These are phyloP conservation scores for Calonectria naviculata DNA, from an alignment of 2,329 filamentous ascomycete species.

Conservation along the genomic window DNA sequence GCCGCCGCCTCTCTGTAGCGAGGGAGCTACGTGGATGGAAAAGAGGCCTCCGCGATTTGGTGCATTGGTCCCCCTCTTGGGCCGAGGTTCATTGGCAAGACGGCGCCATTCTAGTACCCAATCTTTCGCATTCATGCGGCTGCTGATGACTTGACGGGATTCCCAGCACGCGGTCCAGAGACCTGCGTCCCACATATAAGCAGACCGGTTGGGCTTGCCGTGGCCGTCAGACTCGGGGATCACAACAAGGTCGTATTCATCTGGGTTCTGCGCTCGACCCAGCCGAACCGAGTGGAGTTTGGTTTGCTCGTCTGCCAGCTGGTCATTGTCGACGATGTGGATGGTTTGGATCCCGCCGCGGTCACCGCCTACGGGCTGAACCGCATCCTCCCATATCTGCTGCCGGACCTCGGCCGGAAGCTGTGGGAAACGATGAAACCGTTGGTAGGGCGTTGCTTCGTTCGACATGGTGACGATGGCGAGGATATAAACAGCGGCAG, in stretches of 20 bases:
- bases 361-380: background rate
- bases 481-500: background rate
- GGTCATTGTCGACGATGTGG: background rate
- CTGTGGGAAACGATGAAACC: background rate
- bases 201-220: background rate
- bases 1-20: background rate
- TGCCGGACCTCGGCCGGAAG: background rate
- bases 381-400: background rate
- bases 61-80: too few species aligned
- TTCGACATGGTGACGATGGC: background rate
- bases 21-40: background rate
- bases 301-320: background rate
- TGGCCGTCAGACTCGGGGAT: background rate
- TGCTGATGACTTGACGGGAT: background rate
- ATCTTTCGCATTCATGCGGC: background rate
- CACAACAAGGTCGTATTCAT: too few species aligned
- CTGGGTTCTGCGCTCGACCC: background rate
- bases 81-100: background rate
- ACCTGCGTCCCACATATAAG: background rate
- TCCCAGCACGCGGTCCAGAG: constrained; percentile 7
- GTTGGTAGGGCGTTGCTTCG: background rate
- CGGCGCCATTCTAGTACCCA: background rate
- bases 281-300: background rate
- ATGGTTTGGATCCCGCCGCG: background rate
- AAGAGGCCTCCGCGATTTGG: too few species aligned